These are phyloP conservation scores for Ettlia oleoabundans DNA, from an alignment of 139 green algal genomes.

Conservation along the genomic window DNA sequence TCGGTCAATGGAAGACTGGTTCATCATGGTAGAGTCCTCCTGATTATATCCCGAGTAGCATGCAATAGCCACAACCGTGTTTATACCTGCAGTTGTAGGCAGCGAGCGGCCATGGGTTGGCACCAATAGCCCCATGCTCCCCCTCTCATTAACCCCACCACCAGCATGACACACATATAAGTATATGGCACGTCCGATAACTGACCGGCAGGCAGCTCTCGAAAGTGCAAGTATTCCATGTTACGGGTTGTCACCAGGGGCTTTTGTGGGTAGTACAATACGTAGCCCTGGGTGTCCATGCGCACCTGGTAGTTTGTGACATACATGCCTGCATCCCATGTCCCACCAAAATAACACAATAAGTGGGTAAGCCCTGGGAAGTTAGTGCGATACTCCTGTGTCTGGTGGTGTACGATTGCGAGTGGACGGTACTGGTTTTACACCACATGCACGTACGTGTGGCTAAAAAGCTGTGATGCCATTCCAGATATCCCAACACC, in stretches of 20 bases:
- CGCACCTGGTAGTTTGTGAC: slow-evolving; percentile 88
- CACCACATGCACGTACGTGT: too few species aligned
- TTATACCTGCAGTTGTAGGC: slow-evolving; percentile 83
- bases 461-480: not conserved
- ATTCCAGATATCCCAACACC: not conserved
- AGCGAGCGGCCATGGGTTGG: too few species aligned
- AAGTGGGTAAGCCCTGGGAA: too few species aligned
- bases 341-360: too few species aligned
- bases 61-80: slow-evolving; percentile 96
- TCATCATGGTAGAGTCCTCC: slow-evolving; percentile 99
- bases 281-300: slow-evolving; percentile 86
- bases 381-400: too few species aligned
- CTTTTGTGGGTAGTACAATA: slow-evolving; percentile 99
- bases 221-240: slow-evolving; percentile 93
- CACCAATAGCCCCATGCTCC: too few species aligned
- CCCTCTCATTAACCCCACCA: too few species aligned
- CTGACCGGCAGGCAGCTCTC: slow-evolving; percentile 74
- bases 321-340: slow-evolving; percentile 78
- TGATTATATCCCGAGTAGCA: slow-evolving; percentile 99
- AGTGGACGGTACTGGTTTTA: too few species aligned
- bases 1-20: slow-evolving; percentile 94
- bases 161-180: too few species aligned
- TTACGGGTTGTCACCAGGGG: slow-evolving; percentile 89
- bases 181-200: too few species aligned
- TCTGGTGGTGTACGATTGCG: too few species aligned